Conservation (phyloP, 805 yeast genomes). For the Blastobotrys parvus region DNA sequence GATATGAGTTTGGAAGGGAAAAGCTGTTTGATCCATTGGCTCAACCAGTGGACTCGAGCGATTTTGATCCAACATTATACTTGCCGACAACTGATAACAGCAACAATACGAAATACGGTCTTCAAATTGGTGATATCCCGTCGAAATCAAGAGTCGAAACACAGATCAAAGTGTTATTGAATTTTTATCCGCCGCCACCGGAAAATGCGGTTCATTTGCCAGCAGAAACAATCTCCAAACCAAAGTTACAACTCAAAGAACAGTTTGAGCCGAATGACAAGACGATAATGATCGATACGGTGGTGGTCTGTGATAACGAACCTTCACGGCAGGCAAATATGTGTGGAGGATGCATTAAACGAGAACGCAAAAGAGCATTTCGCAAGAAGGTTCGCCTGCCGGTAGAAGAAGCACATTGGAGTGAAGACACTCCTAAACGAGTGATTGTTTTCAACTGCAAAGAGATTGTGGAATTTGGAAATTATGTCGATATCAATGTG, state of each 20-base stretch:
- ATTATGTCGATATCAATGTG: slow-evolving; percentile 20
- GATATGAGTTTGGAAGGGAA: not conserved
- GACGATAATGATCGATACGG: slow-evolving; percentile 53
- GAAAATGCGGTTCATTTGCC: slow-evolving; percentile 73
- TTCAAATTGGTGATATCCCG: slow-evolving; percentile 54
- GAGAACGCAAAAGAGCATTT: slow-evolving; percentile 91
- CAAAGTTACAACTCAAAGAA: slow-evolving; percentile 59
- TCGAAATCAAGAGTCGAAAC: slow-evolving; percentile 87
- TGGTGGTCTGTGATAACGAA: slow-evolving; percentile 52
- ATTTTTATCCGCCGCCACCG: slow-evolving; percentile 68
- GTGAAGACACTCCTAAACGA: slow-evolving; percentile 61
- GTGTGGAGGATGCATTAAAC: slow-evolving; percentile 80
- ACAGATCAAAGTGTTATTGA: slow-evolving; percentile 71
- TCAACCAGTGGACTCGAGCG: not conserved
- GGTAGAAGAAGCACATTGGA: slow-evolving; percentile 71
- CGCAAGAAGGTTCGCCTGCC: slow-evolving; percentile 78
- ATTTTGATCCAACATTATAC: not conserved
- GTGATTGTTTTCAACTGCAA: slow-evolving; percentile 89
- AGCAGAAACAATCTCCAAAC: slow-evolving; percentile 78
- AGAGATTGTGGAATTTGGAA: slow-evolving; percentile 63
- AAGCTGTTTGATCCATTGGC: not conserved
- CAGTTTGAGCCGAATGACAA: slow-evolving; percentile 21
- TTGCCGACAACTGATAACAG: not conserved
- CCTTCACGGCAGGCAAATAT: slow-evolving; percentile 52
- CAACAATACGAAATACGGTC: slow-evolving; percentile 6